Evolutionary conservation across 257 asterid genomes (phyloP), one percentile per base, ranked within the genome.

Genomic region (Forsythia viridissima): DNA sequence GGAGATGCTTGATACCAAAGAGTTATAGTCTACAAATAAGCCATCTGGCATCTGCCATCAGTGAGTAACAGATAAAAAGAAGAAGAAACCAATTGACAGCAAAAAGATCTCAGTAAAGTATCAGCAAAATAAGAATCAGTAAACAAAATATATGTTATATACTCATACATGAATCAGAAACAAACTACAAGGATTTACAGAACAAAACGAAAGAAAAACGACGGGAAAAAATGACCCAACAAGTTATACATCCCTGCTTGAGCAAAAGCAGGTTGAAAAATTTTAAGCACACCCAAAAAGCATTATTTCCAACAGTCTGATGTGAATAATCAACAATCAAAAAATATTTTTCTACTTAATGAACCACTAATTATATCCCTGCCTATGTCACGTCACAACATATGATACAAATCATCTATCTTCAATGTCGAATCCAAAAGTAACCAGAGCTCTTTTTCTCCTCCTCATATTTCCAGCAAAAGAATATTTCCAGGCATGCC

Each of bases 341-440:
- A n/a, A 57, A 86, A 41, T 18, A 37, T 79, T 80, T 82, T 80
- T 82, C 71, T 84, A 78, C 86, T 75, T 21, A n/a, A 68, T 76
- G 37, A 82, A 81, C 87, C 84, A 84, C 73, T 87, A 87, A 84
- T 82, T 80, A 76, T 75, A 44, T 76, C 81, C 72, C 80, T 77
- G 77, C 79, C 72, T 76, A 75, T 42, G 51, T 75, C 82, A 78
- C 79, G 61, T 83, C 82, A 82, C 85, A 85, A 77, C 77, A 84
- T 79, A 83, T 81, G 52, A 81, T 83, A 85, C 82, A 78, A 79
- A 80, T 77, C 15, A 69, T 46, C 48, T 40, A 48, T 71, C 67
- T 77, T 72, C 88, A 72, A 15, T 43, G 44, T 70, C 36, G 10
- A 67, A 63, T 63, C 81, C 72, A 48, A 79, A 71, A 71, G 51